Percentiles rank a stretch among this genome's conserved stretches.
Conservation (phyloP, 2,329 filamentous ascomycete genomes). For the Colletotrichum magnum region DNA sequence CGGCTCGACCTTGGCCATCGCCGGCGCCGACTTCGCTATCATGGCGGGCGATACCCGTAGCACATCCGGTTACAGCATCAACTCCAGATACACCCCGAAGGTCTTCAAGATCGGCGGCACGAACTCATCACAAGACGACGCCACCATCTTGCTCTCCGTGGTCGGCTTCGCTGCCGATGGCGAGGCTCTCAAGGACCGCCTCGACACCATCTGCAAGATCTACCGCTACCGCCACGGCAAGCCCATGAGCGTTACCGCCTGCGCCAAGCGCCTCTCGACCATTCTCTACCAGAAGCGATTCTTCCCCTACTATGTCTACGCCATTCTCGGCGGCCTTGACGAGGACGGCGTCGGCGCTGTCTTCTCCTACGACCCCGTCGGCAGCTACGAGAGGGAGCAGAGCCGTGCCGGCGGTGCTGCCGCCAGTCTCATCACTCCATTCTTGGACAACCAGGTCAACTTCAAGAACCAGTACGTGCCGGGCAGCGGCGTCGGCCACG, state of each 20-base stretch:
- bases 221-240: constrained; percentile 99
- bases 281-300: constrained; percentile 98
- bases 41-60: constrained; percentile 97
- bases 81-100: constrained; percentile 94
- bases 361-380: constrained; percentile 98
- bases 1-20: constrained; percentile 94
- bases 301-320: constrained; percentile 98
- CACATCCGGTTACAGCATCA: constrained; percentile 98
- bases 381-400: constrained; percentile 97
- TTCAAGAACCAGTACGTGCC: constrained; percentile 99
- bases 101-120: constrained; percentile 97
- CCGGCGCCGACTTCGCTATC: constrained; percentile 94
- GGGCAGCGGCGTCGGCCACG: constrained; percentile 86
- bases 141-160: constrained; percentile 90
- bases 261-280: constrained; percentile 93
- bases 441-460: constrained; percentile 99
- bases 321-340: constrained; percentile 93
- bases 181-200: constrained; percentile 90
- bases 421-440: constrained; percentile 96
- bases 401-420: constrained; percentile 94
- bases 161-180: constrained; percentile 97
- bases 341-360: constrained; percentile 94
- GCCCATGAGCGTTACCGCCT: constrained; percentile 93
- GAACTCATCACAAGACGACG: constrained; percentile 86
- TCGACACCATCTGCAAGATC: constrained; percentile 97